Conservation (phyloP, 768 basidiomycete species). For the Tulasnella sp. region DNA sequence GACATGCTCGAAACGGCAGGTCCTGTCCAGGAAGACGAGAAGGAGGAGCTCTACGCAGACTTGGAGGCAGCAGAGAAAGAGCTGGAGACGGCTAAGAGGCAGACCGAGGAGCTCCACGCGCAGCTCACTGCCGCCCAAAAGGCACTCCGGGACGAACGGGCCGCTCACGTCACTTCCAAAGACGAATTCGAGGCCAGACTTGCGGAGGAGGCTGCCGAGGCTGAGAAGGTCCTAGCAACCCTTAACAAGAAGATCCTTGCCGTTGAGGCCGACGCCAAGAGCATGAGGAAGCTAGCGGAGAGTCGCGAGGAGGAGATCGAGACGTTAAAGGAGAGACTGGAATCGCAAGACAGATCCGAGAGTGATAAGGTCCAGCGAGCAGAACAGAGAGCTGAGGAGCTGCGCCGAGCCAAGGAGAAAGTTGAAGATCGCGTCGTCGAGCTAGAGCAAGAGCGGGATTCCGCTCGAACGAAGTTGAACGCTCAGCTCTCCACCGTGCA, state of each 20-base stretch:
- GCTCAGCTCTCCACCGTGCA: not conserved
- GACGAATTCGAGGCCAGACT: not conserved
- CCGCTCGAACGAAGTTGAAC: not conserved
- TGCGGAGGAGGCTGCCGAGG: not conserved
- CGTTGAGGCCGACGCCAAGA: not conserved
- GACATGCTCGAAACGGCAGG: conserved; percentile 22
- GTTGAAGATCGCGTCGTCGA: conserved; percentile 39
- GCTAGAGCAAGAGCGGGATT: conserved; percentile 35
- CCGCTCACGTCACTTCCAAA: not conserved
- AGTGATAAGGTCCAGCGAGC: conserved; percentile 16
- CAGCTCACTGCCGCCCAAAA: not conserved
- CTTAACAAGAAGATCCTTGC: conserved; percentile 6
- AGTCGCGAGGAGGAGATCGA: conserved; percentile 60
- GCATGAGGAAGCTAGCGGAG: conserved; percentile 45
- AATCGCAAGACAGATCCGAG: conserved; percentile 42
- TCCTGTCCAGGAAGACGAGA: conserved; percentile 41
- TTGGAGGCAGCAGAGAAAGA: conserved; percentile 50
- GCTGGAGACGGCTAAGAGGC: not conserved
- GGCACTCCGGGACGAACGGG: not conserved
- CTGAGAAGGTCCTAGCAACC: not conserved
- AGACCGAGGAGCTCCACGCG: not conserved
- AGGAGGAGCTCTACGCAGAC: conserved; percentile 53
- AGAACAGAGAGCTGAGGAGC: conserved; percentile 15
- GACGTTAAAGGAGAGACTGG: conserved; percentile 52
- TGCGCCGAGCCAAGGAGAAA: conserved; percentile 45